Evolutionary conservation across 75 land plant genomes (phyloP).

Genomic region (Pseudotsuga menziesii): DNA sequence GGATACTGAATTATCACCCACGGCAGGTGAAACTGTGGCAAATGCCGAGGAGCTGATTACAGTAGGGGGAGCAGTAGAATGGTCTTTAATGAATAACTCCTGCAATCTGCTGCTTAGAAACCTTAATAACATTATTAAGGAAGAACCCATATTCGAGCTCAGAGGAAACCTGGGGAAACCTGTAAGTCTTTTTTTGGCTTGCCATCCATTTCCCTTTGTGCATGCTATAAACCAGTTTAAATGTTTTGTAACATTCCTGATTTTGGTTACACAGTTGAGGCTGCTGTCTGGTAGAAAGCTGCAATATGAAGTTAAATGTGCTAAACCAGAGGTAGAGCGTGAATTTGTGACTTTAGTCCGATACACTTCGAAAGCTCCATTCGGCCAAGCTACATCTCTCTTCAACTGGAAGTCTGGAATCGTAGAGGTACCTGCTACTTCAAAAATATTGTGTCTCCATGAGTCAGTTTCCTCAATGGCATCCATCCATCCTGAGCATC

Average conservation of each 20-base stretch:
- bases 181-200: constrained; percentile 3
- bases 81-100: constrained; percentile 9
- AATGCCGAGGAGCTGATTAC: constrained; percentile 8
- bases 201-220: not conserved
- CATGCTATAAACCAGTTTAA: not conserved
- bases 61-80: not conserved
- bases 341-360: constrained; percentile 60
- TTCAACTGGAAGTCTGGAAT: constrained; percentile 48
- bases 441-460: not conserved
- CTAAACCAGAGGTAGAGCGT: constrained; percentile 24
- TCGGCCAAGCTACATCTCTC: constrained; percentile 70
- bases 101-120: constrained; percentile 4
- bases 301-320: constrained; percentile 52
- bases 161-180: constrained; percentile 7
- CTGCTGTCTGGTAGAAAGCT: constrained; percentile 65
- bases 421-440: constrained; percentile 38
- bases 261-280: constrained; percentile 34
- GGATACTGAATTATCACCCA: not conserved
- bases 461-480: not conserved
- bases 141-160: constrained; percentile 5
- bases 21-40: constrained; percentile 10
- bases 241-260: no score
- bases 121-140: not conserved
- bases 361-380: constrained; percentile 61
- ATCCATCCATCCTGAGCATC: not conserved